Evolutionary conservation across 768 basidiomycete genomes (phyloP).

Genomic region (Udeniomyces megalosporus): DNA sequence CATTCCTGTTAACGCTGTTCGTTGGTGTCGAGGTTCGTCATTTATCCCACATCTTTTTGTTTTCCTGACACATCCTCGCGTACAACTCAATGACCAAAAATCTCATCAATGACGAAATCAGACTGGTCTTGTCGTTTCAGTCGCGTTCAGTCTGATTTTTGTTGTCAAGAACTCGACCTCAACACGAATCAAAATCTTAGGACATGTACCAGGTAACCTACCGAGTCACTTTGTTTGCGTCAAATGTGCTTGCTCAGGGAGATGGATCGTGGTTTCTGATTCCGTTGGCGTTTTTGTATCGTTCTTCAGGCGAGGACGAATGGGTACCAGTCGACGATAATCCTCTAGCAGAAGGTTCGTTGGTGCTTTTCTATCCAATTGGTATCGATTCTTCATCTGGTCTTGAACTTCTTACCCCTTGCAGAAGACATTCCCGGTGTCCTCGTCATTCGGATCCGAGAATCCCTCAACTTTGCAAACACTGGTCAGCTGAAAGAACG

Average conservation of each 20-base stretch:
- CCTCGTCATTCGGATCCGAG: conserved; percentile 74
- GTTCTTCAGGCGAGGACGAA: conserved; percentile 64
- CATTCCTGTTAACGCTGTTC: conserved; percentile 70
- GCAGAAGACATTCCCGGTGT: conserved; percentile 66
- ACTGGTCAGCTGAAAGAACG: conserved; percentile 77
- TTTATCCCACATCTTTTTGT: no score
- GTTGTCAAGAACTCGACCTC: conserved; percentile 80
- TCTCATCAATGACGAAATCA: no score
- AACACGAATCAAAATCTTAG: conserved; percentile 79
- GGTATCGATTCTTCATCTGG: no score
- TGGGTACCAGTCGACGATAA: conserved; percentile 87
- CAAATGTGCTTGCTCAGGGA: no score
- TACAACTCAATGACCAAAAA: no score
- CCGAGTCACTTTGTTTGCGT: no score
- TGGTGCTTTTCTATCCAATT: no score
- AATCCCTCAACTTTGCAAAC: conserved; percentile 88
- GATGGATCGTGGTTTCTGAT: no score
- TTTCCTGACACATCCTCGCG: no score
- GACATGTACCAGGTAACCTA: no score
- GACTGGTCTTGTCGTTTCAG: conserved; percentile 73
- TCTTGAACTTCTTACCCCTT: no score
- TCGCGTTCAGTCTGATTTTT: conserved; percentile 71
- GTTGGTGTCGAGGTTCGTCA: conserved; percentile 60
- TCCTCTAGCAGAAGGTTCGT: conserved; percentile 58
- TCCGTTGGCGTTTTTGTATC: no score